phyloP scores from a whole-genome alignment of 2,329 filamentous ascomycete species.

The Cladosporium cucumerinum region DNA sequence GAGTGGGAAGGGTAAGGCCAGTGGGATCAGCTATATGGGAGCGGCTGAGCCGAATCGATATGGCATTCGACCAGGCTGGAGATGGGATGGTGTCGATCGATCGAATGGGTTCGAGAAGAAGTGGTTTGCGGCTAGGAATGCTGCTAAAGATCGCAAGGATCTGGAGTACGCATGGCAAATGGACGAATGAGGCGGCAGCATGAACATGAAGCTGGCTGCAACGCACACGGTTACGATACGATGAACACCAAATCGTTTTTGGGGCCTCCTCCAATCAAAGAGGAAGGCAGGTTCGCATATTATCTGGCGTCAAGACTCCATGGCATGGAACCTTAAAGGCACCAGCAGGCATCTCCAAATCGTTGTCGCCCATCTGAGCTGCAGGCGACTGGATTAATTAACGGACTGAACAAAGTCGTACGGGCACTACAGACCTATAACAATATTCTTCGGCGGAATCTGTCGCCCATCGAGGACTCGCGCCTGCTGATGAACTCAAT shows the following conservation, averaged over 20 bases:
- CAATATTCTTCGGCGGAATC: neutral
- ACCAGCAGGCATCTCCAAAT: neutral
- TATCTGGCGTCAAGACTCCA: neutral
- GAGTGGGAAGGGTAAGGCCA: conserved; percentile 47
- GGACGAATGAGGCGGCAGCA: conserved; percentile 61
- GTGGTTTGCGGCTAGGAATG: conserved; percentile 84
- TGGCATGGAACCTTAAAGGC: neutral
- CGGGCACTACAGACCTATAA: neutral
- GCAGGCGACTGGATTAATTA: neutral
- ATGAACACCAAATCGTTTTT: neutral
- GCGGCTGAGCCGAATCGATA: conserved; percentile 86
- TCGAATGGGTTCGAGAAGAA: conserved; percentile 91
- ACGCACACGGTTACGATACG: neutral
- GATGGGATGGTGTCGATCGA: conserved; percentile 96
- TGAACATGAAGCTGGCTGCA: neutral
- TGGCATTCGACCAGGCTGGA: conserved; percentile 84
- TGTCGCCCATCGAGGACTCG: neutral
- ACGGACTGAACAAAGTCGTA: neutral
- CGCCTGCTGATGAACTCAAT: neutral
- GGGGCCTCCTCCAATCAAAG: neutral
- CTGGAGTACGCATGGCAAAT: conserved; percentile 94
- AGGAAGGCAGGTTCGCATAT: neutral
- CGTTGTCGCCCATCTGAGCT: neutral
- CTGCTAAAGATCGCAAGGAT: conserved; percentile 69
- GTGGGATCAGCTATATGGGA: conserved; percentile 68